Conservation (phyloP, 768 basidiomycete species). For the Lentinula guzmanii region DNA sequence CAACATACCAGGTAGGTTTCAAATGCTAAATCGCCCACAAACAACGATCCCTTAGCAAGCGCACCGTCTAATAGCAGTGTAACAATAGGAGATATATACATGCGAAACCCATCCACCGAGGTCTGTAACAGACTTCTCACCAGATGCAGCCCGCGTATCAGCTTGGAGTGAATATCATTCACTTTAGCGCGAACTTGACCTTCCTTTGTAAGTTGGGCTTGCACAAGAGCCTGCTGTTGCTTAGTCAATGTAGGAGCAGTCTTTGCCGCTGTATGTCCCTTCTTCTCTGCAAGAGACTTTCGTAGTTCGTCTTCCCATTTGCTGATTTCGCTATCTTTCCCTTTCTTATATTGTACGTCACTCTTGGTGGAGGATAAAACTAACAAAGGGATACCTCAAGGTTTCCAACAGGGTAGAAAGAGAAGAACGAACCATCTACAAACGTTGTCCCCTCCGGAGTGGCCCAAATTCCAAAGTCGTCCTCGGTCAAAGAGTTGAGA, state of each 20-base stretch:
- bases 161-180: conserved; percentile 37
- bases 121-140: conserved; percentile 55
- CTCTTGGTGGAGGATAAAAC: conserved; percentile 60
- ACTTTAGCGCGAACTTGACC: conserved; percentile 59
- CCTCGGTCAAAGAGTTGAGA: conserved; percentile 60
- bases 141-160: conserved; percentile 68
- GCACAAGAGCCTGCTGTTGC: conserved; percentile 78
- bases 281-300: conserved; percentile 78
- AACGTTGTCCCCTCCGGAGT: conserved; percentile 80
- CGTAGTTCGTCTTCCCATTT: conserved; percentile 97
- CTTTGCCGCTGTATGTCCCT: conserved; percentile 29
- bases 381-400: conserved; percentile 18
- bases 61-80: conserved; percentile 61
- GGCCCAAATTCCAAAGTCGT: conserved; percentile 79
- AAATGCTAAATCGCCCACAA: conserved; percentile 63
- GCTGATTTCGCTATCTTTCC: conserved; percentile 84
- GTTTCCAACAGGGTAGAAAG: background rate
- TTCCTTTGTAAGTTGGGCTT: conserved; percentile 82
- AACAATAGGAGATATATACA: conserved; percentile 53
- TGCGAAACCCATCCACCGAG: conserved; percentile 42
- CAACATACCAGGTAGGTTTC: conserved; percentile 73
- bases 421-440: conserved; percentile 58
- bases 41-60: conserved; percentile 47
- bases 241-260: conserved; percentile 58
- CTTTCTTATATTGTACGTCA: conserved; percentile 50